Conservation (phyloP, 2,329 filamentous ascomycete species). For the Penicillium hordei region DNA sequence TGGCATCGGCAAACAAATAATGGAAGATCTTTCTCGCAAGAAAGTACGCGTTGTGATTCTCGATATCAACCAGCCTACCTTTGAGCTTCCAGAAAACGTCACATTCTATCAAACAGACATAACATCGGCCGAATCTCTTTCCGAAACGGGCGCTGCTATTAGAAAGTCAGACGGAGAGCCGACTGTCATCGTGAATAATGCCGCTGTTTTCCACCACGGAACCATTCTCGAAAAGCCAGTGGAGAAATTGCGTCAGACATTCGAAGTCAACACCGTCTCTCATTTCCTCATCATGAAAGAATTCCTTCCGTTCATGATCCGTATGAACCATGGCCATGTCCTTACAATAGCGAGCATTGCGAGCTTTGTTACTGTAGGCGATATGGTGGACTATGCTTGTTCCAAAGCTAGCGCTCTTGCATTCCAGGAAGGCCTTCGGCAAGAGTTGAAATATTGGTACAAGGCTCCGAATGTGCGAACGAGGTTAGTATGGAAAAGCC, state of each 20-base stretch:
- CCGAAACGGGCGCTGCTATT: slow-evolving; percentile 32
- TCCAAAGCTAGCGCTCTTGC: slow-evolving; percentile 50
- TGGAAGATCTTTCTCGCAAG: slow-evolving; percentile 13
- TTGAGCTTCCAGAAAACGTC: slow-evolving; percentile 7
- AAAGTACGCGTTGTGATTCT: slow-evolving; percentile 16
- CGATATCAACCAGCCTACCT: slow-evolving; percentile 9
- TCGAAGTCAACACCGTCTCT: slow-evolving; percentile 51
- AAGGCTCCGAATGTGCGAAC: slow-evolving; percentile 31
- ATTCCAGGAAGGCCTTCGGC: slow-evolving; percentile 49
- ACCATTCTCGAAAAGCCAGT: slow-evolving; percentile 46
- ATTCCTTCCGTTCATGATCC: slow-evolving; percentile 51
- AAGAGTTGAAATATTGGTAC: slow-evolving; percentile 33
- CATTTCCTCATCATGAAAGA: slow-evolving; percentile 49
- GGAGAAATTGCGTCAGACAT: slow-evolving; percentile 43
- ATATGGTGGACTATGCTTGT: slow-evolving; percentile 51
- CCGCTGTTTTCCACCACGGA: slow-evolving; percentile 44
- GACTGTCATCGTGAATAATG: slow-evolving; percentile 48
- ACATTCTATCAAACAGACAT: slow-evolving; percentile 33
- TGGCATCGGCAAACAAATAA: slow-evolving; percentile 23
- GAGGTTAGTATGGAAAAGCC: slow-evolving; percentile 15
- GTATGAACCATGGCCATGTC: slow-evolving; percentile 51
- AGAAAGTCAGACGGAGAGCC: slow-evolving; percentile 37
- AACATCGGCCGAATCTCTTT: slow-evolving; percentile 20
- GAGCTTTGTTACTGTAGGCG: slow-evolving; percentile 44
- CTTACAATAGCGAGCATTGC: slow-evolving; percentile 55